Evolutionary conservation across 768 basidiomycete species (phyloP).

Genomic region (Gloeostereum incarnatum): DNA sequence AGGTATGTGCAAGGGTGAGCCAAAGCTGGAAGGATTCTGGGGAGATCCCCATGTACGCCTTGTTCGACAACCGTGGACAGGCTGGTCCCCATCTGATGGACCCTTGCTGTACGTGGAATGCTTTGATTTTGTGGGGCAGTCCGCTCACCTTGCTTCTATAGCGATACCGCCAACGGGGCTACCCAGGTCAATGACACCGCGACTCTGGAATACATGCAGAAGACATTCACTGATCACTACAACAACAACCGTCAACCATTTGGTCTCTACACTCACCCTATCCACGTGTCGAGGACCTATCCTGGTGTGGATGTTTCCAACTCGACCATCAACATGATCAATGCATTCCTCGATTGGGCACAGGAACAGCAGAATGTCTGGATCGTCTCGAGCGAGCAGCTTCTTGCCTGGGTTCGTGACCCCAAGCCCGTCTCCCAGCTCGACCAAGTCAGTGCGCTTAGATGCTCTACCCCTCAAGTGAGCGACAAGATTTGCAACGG

Average conservation of each 20-base stretch:
- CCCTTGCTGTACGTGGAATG: slow-evolving; percentile 53
- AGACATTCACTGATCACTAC: slow-evolving; percentile 68
- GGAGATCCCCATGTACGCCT: slow-evolving; percentile 79
- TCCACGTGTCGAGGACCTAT: slow-evolving; percentile 60
- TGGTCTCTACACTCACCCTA: slow-evolving; percentile 76
- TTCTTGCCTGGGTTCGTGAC: slow-evolving; percentile 67
- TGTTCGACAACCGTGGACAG: slow-evolving; percentile 52
- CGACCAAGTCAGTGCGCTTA: slow-evolving; percentile 38
- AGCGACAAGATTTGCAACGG: slow-evolving; percentile 65
- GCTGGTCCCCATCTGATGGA: slow-evolving; percentile 69
- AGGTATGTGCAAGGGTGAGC: slow-evolving; percentile 57
- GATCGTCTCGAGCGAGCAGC: slow-evolving; percentile 66
- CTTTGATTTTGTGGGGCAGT: too few species aligned
- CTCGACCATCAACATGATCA: slow-evolving; percentile 66
- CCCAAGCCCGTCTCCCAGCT: slow-evolving; percentile 59
- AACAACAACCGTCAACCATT: slow-evolving; percentile 69
- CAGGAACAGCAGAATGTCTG: slow-evolving; percentile 64
- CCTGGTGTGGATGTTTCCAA: slow-evolving; percentile 45
- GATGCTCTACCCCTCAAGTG: slow-evolving; percentile 58
- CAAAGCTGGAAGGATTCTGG: slow-evolving; percentile 72
- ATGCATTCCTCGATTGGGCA: slow-evolving; percentile 75
- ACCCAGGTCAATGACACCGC: slow-evolving; percentile 44
- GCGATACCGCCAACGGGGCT: slow-evolving; percentile 47
- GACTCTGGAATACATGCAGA: slow-evolving; percentile 64
- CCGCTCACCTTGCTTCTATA: slow-evolving; percentile 10